Evolutionary conservation across 139 green algal genomes (phyloP).

Genomic region (Nannochloris sp.): DNA sequence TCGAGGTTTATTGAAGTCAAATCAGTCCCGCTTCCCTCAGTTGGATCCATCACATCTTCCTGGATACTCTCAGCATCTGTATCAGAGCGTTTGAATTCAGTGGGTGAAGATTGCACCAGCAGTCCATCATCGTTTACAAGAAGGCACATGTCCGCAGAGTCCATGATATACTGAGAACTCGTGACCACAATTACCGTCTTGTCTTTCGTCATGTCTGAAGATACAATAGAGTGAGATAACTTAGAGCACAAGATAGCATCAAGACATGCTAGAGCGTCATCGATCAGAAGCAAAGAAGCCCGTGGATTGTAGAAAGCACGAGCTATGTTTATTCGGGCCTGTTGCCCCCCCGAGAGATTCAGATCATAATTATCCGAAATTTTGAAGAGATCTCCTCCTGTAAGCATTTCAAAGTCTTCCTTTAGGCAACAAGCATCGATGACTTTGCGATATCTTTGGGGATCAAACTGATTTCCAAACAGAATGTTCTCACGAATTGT

Average conservation of each 20-base stretch:
- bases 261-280: conserved; percentile 41
- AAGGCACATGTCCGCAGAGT: conserved; percentile 18
- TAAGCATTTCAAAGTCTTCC: neutral
- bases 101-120: no score
- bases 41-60: no score
- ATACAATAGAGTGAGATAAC: conserved; percentile 35
- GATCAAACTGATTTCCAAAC: conserved; percentile 25
- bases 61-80: no score
- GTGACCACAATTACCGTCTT: conserved; percentile 45
- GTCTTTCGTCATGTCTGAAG: conserved; percentile 24
- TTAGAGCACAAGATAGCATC: conserved; percentile 40
- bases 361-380: conserved; percentile 42
- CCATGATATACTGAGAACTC: conserved; percentile 20
- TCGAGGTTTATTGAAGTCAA: no score
- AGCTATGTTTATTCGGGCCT: conserved; percentile 43
- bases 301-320: conserved; percentile 54
- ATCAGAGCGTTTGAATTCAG: no score
- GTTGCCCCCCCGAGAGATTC: conserved; percentile 45
- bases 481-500: conserved; percentile 41
- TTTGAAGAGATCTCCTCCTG: conserved; percentile 29
- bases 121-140: no score
- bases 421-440: conserved; percentile 47
- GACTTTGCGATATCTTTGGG: conserved; percentile 38
- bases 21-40: no score
- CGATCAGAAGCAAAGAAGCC: neutral